phyloP scores from a whole-genome alignment of 208 protist species.

The Trichomonas vaginalis region DNA sequence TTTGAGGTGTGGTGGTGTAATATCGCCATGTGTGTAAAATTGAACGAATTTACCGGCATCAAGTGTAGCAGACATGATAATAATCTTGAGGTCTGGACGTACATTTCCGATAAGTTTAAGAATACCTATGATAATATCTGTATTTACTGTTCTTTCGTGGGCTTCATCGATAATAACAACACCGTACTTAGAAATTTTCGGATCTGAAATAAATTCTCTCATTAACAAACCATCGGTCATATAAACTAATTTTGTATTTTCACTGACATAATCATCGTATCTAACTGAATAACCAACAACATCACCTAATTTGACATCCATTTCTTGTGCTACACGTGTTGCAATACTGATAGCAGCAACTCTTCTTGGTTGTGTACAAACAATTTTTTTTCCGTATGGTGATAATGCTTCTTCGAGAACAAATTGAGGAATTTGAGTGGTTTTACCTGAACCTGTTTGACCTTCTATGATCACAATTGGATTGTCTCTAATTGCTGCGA shows the following conservation, averaged over 20 bases:
- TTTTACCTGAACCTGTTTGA: background rate
- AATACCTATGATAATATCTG: slow-evolving; percentile 42
- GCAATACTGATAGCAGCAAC: slow-evolving; percentile 14
- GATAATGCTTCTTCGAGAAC: background rate
- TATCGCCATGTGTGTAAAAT: slow-evolving; percentile 54
- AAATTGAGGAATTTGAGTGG: background rate
- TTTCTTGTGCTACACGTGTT: slow-evolving; percentile 19
- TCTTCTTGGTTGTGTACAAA: background rate
- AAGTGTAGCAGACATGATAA: slow-evolving; percentile 14
- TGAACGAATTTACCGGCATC: slow-evolving; percentile 42
- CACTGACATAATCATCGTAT: background rate
- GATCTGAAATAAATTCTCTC: background rate
- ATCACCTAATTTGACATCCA: slow-evolving; percentile 31
- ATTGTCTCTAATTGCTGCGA: background rate
- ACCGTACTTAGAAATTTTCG: slow-evolving; percentile 45
- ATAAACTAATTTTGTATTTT: background rate
- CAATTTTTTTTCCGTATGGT: background rate
- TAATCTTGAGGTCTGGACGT: background rate
- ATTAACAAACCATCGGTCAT: slow-evolving; percentile 15
- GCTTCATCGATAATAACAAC: slow-evolving; percentile 69
- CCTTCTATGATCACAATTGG: background rate
- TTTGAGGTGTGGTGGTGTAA: slow-evolving; percentile 42
- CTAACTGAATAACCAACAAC: background rate
- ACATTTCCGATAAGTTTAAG: background rate
- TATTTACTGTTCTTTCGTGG: slow-evolving; percentile 81